Evolutionary conservation across 1,284 basidiomycete species (phyloP).

Genomic region (Rhizoctonia solani): DNA sequence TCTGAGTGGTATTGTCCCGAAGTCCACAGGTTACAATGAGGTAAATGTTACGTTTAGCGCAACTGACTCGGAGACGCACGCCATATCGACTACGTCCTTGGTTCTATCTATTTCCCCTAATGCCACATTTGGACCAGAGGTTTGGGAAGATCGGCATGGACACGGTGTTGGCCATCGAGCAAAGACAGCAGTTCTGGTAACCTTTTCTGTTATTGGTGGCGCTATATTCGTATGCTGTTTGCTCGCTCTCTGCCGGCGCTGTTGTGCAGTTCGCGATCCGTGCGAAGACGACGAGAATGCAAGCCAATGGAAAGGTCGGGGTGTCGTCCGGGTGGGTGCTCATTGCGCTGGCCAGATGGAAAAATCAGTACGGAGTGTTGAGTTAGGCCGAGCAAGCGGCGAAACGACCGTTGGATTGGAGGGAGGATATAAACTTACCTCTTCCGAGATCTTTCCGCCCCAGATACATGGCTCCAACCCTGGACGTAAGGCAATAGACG

Average conservation of each 20-base stretch:
- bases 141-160: slow-evolving; percentile 55
- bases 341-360: slow-evolving; percentile 1
- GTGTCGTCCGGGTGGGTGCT: background rate
- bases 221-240: slow-evolving; percentile 58
- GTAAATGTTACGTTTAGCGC: slow-evolving; percentile 40
- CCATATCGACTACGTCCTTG: slow-evolving; percentile 68
- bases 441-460: background rate
- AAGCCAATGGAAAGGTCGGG: slow-evolving; percentile 24
- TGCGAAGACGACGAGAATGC: slow-evolving; percentile 29
- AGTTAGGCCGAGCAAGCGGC: slow-evolving; percentile 1
- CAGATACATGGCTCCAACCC: background rate
- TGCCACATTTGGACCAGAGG: slow-evolving; percentile 42
- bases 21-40: slow-evolving; percentile 40
- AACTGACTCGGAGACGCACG: slow-evolving; percentile 54
- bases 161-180: background rate
- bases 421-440: background rate
- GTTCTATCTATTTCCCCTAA: slow-evolving; percentile 55
- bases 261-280: slow-evolving; percentile 44
- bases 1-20: slow-evolving; percentile 41
- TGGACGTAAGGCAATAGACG: background rate
- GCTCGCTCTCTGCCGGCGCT: slow-evolving; percentile 60
- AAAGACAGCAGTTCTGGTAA: slow-evolving; percentile 45
- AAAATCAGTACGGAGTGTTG: slow-evolving; percentile 6
- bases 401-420: background rate
- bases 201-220: slow-evolving; percentile 65